A percentile compares a stretch with the other conserved stretches of the same genome.
phyloP scores from a whole-genome alignment of 225 moss, liverwort and hornwort species.

The Polytrichum formosum region DNA sequence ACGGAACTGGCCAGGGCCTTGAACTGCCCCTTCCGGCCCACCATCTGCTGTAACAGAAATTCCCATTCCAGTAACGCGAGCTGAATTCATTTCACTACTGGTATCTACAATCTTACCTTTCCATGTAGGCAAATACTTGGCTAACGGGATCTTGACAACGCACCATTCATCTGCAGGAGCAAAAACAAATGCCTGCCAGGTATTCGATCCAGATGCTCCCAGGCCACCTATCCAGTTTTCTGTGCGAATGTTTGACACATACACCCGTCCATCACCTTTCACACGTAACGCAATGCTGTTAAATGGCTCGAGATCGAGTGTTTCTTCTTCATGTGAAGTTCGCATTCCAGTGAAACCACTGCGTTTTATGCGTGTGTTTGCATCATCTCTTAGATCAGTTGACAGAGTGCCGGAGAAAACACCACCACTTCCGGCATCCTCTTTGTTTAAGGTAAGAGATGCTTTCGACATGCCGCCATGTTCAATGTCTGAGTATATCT shows the following conservation, averaged over 20 bases:
- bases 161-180: conserved; percentile 83
- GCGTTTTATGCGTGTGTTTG: conserved; percentile 65
- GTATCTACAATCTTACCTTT: conserved; percentile 77
- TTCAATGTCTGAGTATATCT: conserved; percentile 72
- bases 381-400: conserved; percentile 55
- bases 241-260: conserved; percentile 84
- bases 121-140: conserved; percentile 82
- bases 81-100: conserved; percentile 65
- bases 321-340: conserved; percentile 54
- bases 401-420: conserved; percentile 72
- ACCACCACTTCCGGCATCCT: conserved; percentile 31
- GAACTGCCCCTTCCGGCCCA: conserved; percentile 52
- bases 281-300: conserved; percentile 70
- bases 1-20: conserved; percentile 76
- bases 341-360: conserved; percentile 90
- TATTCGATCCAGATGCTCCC: conserved; percentile 57
- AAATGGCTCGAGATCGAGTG: conserved; percentile 75
- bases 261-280: conserved; percentile 88
- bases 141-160: conserved; percentile 62
- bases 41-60: conserved; percentile 77
- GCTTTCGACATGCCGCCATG: conserved; percentile 67
- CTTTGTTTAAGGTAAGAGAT: conserved; percentile 19
- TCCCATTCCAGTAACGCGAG: conserved; percentile 77
- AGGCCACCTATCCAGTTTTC: conserved; percentile 88
- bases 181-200: conserved; percentile 93